Conservation (phyloP, 1,139 yeast species). For the Taiozyma sp. region DNA sequence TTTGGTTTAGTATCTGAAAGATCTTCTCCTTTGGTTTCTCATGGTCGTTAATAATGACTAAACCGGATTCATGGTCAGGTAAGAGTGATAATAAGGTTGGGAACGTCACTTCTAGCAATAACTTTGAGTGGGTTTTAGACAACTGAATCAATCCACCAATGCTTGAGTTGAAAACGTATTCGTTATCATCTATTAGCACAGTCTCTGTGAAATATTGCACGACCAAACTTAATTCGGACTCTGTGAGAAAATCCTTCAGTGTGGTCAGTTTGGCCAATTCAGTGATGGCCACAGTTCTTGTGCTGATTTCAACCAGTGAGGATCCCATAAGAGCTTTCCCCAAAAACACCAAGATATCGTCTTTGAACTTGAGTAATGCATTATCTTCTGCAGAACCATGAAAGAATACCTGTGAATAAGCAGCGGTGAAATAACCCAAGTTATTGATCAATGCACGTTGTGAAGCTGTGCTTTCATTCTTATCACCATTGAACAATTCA, state of each 20-base stretch:
- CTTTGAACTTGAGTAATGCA: constrained; percentile 48
- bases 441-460: constrained; percentile 60
- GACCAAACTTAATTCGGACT: constrained; percentile 55
- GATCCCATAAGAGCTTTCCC: constrained; percentile 65
- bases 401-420: constrained; percentile 35
- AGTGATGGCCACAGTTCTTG: constrained; percentile 62
- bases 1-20: constrained; percentile 32
- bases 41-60: constrained; percentile 20
- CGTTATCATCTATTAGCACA: constrained; percentile 41
- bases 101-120: constrained; percentile 55
- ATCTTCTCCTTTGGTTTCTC: constrained; percentile 31
- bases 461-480: constrained; percentile 35
- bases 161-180: constrained; percentile 37
- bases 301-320: constrained; percentile 60
- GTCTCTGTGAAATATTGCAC: constrained; percentile 67
- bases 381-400: constrained; percentile 16
- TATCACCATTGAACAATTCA: constrained; percentile 29
- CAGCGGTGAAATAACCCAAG: constrained; percentile 49
- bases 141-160: constrained; percentile 52
- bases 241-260: constrained; percentile 40
- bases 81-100: constrained; percentile 53
- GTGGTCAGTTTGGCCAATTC: constrained; percentile 54
- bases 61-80: constrained; percentile 35
- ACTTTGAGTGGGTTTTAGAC: constrained; percentile 31
- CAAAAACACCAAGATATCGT: constrained; percentile 58